Percentiles rank a stretch among this genome's conserved stretches.
phyloP scores from a whole-genome alignment of 1,284 basidiomycete genomes.

The Ganoderma leucocontextum region DNA sequence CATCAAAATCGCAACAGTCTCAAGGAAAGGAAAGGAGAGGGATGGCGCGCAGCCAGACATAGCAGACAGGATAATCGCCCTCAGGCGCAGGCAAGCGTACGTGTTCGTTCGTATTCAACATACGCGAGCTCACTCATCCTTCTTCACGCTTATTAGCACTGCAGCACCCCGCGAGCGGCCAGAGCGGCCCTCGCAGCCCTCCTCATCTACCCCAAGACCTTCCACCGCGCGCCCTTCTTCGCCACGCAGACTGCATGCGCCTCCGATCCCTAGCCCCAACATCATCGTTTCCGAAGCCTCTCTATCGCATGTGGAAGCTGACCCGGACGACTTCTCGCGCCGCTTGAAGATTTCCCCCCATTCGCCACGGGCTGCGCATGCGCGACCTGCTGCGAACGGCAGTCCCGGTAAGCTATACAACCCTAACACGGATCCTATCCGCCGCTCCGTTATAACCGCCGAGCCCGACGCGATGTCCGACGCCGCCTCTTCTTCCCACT shows the following conservation, averaged over 20 bases:
- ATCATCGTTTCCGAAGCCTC: constrained; percentile 47
- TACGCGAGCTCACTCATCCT: constrained; percentile 3
- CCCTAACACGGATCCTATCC: constrained; percentile 73
- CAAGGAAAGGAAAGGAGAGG: constrained; percentile 48
- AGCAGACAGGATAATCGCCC: constrained; percentile 69
- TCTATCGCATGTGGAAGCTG: constrained; percentile 55
- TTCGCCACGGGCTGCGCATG: constrained; percentile 46
- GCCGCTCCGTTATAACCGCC: constrained; percentile 59
- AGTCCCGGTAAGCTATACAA: constrained; percentile 68
- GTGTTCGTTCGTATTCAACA: constrained; percentile 38
- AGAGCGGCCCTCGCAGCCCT: constrained; percentile 49
- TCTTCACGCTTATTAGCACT: constrained; percentile 45
- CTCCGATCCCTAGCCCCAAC: constrained; percentile 42
- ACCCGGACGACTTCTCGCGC: constrained; percentile 71
- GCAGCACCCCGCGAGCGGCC: constrained; percentile 56
- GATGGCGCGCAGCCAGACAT: constrained; percentile 59
- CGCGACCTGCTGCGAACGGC: constrained; percentile 44
- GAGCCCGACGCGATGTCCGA: constrained; percentile 73
- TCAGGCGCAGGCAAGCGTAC: constrained; percentile 71
- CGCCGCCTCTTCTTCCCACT: constrained; percentile 57
- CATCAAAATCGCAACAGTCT: constrained; percentile 29
- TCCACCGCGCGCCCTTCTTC: constrained; percentile 40
- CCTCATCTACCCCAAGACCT: constrained; percentile 39
- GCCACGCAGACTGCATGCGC: constrained; percentile 40
- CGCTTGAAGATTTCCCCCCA: constrained; percentile 67